These are phyloP conservation scores for Thymus mandschuricus DNA, from an alignment of 257 asterid species.

Conservation along the genomic window DNA sequence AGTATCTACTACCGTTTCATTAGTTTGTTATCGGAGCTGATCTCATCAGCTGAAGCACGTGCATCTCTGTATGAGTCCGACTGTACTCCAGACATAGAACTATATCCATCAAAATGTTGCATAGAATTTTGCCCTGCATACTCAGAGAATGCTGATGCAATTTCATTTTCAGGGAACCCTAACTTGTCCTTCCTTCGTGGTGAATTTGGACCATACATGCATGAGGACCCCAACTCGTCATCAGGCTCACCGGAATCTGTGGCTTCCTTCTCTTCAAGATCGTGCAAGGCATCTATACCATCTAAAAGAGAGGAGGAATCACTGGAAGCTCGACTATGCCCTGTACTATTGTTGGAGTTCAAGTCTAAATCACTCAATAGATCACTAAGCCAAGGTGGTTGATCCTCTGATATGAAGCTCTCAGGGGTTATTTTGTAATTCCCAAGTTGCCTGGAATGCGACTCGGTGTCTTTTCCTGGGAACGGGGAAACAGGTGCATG, in stretches of 20 bases:
- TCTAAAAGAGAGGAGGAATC: constrained; percentile 52
- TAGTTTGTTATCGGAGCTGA: constrained; percentile 40
- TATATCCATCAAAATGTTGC: constrained; percentile 48
- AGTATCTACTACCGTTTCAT: constrained; percentile 58
- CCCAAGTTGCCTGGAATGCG: constrained; percentile 32
- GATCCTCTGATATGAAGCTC: constrained; percentile 58
- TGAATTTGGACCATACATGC: constrained; percentile 81
- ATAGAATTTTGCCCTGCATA: constrained; percentile 51
- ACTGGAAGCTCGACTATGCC: constrained; percentile 62
- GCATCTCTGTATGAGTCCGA: constrained; percentile 35
- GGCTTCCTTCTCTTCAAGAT: constrained; percentile 40
- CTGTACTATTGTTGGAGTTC: constrained; percentile 36
- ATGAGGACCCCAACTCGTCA: constrained; percentile 52
- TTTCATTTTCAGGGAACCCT: constrained; percentile 54
- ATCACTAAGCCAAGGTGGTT: constrained; percentile 73
- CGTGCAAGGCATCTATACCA: constrained; percentile 13
- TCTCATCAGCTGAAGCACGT: constrained; percentile 43
- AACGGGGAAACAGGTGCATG: constrained; percentile 33
- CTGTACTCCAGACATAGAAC: constrained; percentile 43
- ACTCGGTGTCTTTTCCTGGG: constrained; percentile 34
- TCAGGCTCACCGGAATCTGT: constrained; percentile 46
- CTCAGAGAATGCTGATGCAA: constrained; percentile 67
- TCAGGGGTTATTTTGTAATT: constrained; percentile 51
- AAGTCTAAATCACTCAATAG: constrained; percentile 61
- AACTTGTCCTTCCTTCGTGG: constrained; percentile 65